Evolutionary conservation across 2,329 filamentous ascomycete species (phyloP).

Genomic region (Shiraia bambusicola): DNA sequence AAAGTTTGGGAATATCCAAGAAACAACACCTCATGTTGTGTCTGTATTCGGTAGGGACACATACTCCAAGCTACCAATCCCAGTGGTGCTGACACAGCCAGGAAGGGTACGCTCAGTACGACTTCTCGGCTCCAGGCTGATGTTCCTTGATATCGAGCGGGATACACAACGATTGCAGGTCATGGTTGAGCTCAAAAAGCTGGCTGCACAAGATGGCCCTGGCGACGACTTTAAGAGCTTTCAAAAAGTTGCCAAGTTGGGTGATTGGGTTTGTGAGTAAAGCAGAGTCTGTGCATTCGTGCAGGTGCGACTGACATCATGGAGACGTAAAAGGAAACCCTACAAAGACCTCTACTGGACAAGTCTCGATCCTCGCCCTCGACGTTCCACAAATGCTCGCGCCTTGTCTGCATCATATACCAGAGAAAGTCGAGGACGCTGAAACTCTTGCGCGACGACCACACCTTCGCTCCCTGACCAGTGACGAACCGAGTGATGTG

Average conservation of each 20-base stretch:
- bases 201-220: conserved; percentile 42
- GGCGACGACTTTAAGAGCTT: conserved; percentile 59
- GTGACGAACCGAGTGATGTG: conserved; percentile 66
- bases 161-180: conserved; percentile 73
- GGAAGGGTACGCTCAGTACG: conserved; percentile 76
- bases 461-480: conserved; percentile 84
- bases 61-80: background rate
- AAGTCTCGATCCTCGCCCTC: conserved; percentile 71
- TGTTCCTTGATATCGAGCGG: conserved; percentile 80
- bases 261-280: conserved; percentile 78
- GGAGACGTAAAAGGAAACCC: conserved; percentile 68
- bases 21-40: conserved; percentile 31
- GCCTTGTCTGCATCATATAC: conserved; percentile 78
- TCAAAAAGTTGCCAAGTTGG: conserved; percentile 68
- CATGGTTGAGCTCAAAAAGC: conserved; percentile 67
- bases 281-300: conserved; percentile 2
- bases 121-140: conserved; percentile 71
- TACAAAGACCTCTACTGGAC: conserved; percentile 68
- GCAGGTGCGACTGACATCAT: conserved; percentile 12
- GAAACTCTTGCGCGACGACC: conserved; percentile 75
- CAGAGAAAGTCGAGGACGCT: conserved; percentile 66
- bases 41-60: conserved; percentile 39
- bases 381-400: conserved; percentile 71
- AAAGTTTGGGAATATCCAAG: conserved; percentile 31
- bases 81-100: conserved; percentile 46